phyloP scores from a whole-genome alignment of 495 filamentous ascomycete species.

The Aspergillus nanangensis region DNA sequence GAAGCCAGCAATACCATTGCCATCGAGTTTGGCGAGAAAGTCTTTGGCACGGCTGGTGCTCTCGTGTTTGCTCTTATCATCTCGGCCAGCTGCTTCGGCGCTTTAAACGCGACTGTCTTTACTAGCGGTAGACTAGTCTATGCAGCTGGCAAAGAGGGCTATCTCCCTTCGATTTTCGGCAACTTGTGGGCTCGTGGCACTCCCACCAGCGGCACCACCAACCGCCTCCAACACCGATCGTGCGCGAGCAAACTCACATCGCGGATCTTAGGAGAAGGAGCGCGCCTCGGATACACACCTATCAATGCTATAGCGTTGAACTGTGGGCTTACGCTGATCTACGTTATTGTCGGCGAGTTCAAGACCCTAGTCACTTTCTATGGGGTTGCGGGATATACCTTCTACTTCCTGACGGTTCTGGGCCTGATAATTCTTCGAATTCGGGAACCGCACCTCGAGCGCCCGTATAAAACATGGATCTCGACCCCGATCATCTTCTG shows the following conservation, averaged over 20 bases:
- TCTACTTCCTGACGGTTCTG: constrained; percentile 94
- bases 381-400: constrained; percentile 92
- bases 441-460: constrained; percentile 79
- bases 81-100: constrained; percentile 81
- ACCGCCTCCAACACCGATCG: constrained; percentile 51
- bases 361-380: constrained; percentile 91
- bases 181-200: constrained; percentile 67
- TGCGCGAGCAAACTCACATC: constrained; percentile 55
- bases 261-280: constrained; percentile 54
- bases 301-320: constrained; percentile 88
- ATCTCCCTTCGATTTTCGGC: constrained; percentile 79
- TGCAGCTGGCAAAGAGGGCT: constrained; percentile 91
- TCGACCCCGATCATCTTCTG: constrained; percentile 96
- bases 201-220: constrained; percentile 21
- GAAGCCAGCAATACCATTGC: constrained; percentile 87
- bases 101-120: constrained; percentile 92
- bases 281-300: constrained; percentile 70
- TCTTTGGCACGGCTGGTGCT: constrained; percentile 80
- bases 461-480: constrained; percentile 94
- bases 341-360: constrained; percentile 86
- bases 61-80: constrained; percentile 87
- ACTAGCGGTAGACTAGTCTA: constrained; percentile 90
- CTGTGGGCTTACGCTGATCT: constrained; percentile 60
- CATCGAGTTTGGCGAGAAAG: constrained; percentile 85
- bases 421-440: constrained; percentile 88